phyloP scores from a whole-genome alignment of 768 basidiomycete genomes.

The Boletus subcaerulescens region DNA sequence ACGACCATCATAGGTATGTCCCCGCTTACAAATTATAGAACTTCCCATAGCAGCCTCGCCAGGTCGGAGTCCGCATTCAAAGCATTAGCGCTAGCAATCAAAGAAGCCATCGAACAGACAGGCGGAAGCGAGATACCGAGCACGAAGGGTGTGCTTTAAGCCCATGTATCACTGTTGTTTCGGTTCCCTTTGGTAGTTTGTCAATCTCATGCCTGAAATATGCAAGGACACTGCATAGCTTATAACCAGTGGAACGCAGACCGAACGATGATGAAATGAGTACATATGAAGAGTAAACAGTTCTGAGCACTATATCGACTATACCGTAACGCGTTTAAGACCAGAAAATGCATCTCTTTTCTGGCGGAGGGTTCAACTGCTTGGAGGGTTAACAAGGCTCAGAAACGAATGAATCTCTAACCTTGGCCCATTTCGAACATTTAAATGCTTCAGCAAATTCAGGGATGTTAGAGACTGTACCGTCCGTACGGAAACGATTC shows the following conservation, averaged over 20 bases:
- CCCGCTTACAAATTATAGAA: neutral
- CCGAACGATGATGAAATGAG: constrained; percentile 6
- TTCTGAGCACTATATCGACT: constrained; percentile 1
- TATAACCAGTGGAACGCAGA: neutral
- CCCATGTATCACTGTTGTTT: too few species aligned
- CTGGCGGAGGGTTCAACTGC: constrained; percentile 79
- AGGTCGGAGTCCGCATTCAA: constrained; percentile 99
- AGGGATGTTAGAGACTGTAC: constrained; percentile 82
- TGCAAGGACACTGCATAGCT: neutral
- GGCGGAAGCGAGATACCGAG: constrained; percentile 90
- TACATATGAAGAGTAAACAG: constrained; percentile 16
- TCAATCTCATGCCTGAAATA: neutral
- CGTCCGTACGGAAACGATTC: constrained; percentile 72
- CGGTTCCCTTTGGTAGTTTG: neutral
- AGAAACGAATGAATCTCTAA: constrained; percentile 31
- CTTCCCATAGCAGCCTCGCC: neutral
- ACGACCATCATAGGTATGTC: constrained; percentile 93
- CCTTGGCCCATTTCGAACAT: constrained; percentile 74
- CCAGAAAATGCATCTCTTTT: constrained; percentile 83
- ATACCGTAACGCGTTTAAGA: constrained; percentile 32
- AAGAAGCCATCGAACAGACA: constrained; percentile 89
- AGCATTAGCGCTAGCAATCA: constrained; percentile 91
- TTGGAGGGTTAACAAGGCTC: constrained; percentile 1
- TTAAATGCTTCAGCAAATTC: constrained; percentile 88
- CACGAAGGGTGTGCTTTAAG: constrained; percentile 89